Conservation (phyloP, 2,329 filamentous ascomycete genomes). For the Ophiostoma australiae region DNA sequence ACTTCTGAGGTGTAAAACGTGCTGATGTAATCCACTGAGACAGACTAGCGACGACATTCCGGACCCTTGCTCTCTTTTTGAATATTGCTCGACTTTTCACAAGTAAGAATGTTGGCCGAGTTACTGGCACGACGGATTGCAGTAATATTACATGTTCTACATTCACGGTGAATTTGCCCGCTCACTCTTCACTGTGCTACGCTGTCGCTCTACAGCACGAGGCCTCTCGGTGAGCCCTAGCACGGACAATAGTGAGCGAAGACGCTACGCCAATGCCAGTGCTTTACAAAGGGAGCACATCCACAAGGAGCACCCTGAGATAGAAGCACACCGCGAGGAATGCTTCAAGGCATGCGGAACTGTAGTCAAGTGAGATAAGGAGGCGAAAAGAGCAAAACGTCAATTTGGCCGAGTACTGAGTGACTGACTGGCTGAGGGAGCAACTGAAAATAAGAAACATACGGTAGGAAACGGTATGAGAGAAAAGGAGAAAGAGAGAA, state of each 20-base stretch:
- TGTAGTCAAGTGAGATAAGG: neutral
- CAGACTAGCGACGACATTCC: slow-evolving; percentile 6
- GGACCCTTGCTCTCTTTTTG: neutral
- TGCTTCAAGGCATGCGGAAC: neutral
- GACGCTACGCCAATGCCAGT: slow-evolving; percentile 5
- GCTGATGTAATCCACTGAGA: neutral
- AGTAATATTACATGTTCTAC: slow-evolving; percentile 7
- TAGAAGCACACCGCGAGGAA: neutral
- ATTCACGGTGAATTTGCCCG: neutral
- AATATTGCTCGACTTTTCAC: too few relatives aligned
- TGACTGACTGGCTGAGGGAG: neutral
- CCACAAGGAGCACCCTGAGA: neutral
- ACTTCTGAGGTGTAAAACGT: neutral
- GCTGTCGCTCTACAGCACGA: neutral
- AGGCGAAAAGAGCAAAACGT: neutral
- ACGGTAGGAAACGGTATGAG: neutral
- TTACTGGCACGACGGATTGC: slow-evolving; percentile 7
- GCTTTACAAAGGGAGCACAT: neutral
- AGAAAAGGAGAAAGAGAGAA: neutral
- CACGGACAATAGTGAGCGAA: neutral
- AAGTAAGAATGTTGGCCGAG: neutral
- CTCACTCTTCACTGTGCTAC: neutral
- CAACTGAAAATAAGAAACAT: neutral
- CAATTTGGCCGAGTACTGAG: neutral
- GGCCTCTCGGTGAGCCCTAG: slow-evolving; percentile 6